Evolutionary conservation across 1,139 yeast genomes (phyloP).

Genomic region (Candida glucosophila): DNA sequence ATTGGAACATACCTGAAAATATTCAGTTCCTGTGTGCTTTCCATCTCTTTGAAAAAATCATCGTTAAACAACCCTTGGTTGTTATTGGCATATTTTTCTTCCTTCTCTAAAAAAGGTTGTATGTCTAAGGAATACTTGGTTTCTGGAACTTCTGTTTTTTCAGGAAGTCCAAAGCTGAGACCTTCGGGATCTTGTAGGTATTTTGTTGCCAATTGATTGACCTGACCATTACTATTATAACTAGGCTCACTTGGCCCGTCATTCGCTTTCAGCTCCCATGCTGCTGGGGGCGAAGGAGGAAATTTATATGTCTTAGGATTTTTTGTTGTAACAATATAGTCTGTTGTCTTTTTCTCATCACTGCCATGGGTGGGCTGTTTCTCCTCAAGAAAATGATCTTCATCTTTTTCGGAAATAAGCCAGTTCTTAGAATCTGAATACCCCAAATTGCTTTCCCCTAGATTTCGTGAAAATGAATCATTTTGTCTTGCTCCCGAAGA

Average conservation of each 20-base stretch:
- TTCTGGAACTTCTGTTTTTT: conserved; percentile 17
- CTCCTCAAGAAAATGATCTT: conserved; percentile 12
- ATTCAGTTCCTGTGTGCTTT: too few relatives aligned
- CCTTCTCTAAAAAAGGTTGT: neutral
- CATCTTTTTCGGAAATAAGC: conserved; percentile 22
- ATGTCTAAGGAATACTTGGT: neutral
- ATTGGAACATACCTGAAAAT: conserved; percentile 30
- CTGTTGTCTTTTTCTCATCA: conserved; percentile 14
- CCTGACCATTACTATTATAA: conserved; percentile 10
- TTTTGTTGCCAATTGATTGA: conserved; percentile 32
- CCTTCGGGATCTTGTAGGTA: conserved; percentile 30
- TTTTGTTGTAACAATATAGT: conserved; percentile 32
- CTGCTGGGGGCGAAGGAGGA: conserved; percentile 28
- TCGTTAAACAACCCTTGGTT: conserved; percentile 2
- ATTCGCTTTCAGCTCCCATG: conserved; percentile 13
- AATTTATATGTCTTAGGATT: conserved; percentile 39
- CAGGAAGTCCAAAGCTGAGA: conserved; percentile 34
- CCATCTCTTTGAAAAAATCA: conserved; percentile 5
- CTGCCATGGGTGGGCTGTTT: conserved; percentile 3
- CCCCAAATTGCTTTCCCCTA: conserved; percentile 1
- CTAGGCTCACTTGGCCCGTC: conserved; percentile 5
- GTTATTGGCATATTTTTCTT: conserved; percentile 3
- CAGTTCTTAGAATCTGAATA: conserved; percentile 14
- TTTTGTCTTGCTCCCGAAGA: too few relatives aligned
- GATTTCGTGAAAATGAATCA: too few relatives aligned